Evolutionary conservation across 371 early-diverging fungal species (phyloP).

Genomic region (Mucor piriformis): DNA sequence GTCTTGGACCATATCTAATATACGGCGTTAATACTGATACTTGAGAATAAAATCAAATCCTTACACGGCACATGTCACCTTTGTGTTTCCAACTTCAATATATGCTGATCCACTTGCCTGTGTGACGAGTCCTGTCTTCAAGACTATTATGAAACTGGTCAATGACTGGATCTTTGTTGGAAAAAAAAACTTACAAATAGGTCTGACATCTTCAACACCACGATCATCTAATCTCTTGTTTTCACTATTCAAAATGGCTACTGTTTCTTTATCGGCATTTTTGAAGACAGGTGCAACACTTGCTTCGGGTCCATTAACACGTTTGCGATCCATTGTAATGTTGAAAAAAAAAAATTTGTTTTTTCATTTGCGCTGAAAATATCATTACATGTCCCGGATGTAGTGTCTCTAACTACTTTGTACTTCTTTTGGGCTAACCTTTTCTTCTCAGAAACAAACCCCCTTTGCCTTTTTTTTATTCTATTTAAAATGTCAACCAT

Average conservation of each 20-base stretch:
- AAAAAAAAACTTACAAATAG: constrained; percentile 51
- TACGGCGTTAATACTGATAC: not conserved
- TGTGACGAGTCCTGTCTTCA: constrained; percentile 82
- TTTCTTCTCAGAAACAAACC: no score
- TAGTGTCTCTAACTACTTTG: not conserved
- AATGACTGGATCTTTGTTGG: not conserved
- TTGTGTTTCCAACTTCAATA: constrained; percentile 84
- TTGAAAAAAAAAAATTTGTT: not conserved
- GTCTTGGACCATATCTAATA: constrained; percentile 76
- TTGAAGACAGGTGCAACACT: constrained; percentile 70
- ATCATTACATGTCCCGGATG: no score
- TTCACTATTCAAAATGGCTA: constrained; percentile 26
- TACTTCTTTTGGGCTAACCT: not conserved
- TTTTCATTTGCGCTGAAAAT: no score
- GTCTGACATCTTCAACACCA: constrained; percentile 60
- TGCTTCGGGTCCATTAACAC: constrained; percentile 76
- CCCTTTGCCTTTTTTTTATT: not conserved
- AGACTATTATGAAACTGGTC: constrained; percentile 41
- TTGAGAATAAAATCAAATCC: constrained; percentile 19
- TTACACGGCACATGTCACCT: constrained; percentile 90
- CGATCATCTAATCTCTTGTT: constrained; percentile 60
- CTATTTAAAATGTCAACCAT: not conserved
- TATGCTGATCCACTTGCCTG: constrained; percentile 93
- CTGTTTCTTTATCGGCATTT: constrained; percentile 28
- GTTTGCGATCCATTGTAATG: constrained; percentile 67